These are phyloP conservation scores for Liriodendron chinense DNA, from an alignment of 164 flowering plant species.

Conservation along the genomic window DNA sequence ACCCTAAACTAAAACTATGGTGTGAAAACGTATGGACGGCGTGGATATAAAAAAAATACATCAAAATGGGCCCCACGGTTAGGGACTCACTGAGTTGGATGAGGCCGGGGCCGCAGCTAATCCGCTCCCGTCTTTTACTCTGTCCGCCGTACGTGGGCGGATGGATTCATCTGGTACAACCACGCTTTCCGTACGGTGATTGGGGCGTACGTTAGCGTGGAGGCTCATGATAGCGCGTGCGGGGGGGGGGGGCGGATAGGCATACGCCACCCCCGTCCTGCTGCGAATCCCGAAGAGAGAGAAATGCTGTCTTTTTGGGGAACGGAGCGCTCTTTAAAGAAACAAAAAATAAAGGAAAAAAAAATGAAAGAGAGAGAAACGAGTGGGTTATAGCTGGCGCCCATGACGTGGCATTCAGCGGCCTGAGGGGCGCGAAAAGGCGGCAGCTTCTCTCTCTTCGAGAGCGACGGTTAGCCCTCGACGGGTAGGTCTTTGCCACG, in stretches of 20 bases:
- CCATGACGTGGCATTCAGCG: slow-evolving; percentile 7
- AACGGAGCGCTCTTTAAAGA: background rate
- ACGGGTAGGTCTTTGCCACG: slow-evolving; percentile 8
- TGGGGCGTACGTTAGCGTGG: background rate
- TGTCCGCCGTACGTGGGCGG: no score
- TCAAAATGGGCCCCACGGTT: no score
- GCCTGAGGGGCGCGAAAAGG: slow-evolving; percentile 23
- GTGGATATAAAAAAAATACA: no score
- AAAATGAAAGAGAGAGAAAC: background rate
- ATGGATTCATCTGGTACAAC: background rate
- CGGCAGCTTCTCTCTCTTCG: slow-evolving; percentile 13
- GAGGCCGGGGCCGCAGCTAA: no score
- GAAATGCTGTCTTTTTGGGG: slow-evolving; percentile 32
- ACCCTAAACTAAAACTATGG: no score
- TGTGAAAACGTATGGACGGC: no score
- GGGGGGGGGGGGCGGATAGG: background rate
- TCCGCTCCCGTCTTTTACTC: no score
- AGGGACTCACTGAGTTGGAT: no score
- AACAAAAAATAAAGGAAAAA: no score
- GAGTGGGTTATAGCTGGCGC: slow-evolving; percentile 29
- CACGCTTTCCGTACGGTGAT: background rate
- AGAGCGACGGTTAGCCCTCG: background rate
- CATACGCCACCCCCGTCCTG: slow-evolving; percentile 2
- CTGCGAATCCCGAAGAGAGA: slow-evolving; percentile 28
- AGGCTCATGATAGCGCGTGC: background rate